Conservation (phyloP, 306 rosid species). For the Betula pendula region DNA sequence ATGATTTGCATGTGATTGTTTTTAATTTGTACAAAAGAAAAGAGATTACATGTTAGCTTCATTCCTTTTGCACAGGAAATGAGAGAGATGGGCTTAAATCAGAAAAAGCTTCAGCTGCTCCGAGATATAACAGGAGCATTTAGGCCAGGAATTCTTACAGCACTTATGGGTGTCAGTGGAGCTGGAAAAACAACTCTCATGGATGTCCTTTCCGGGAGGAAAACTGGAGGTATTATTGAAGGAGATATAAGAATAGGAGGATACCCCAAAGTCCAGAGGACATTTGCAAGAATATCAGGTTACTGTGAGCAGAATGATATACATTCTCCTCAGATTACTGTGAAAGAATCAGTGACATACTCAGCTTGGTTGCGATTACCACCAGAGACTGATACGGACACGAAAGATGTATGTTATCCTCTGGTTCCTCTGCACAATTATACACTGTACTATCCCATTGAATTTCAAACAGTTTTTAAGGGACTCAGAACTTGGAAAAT, state of each 20-base stretch:
- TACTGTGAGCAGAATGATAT: conserved; percentile 82
- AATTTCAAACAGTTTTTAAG: conserved; percentile 1
- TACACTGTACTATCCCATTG: neutral
- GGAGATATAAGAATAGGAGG: conserved; percentile 78
- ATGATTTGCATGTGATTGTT: conserved; percentile 8
- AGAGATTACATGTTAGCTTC: conserved; percentile 17
- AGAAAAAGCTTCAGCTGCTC: conserved; percentile 70
- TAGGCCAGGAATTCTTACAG: conserved; percentile 78
- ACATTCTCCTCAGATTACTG: conserved; percentile 74
- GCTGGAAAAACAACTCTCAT: conserved; percentile 88
- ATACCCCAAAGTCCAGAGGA: conserved; percentile 69
- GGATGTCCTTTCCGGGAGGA: conserved; percentile 89
- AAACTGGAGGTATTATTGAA: conserved; percentile 67
- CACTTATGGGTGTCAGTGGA: conserved; percentile 87
- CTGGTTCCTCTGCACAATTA: conserved; percentile 9
- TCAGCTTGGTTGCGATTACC: conserved; percentile 80
- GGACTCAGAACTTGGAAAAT: neutral
- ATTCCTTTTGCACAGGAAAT: conserved; percentile 58
- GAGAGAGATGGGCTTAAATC: conserved; percentile 56
- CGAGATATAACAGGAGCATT: conserved; percentile 72
- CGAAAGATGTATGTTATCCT: conserved; percentile 55
- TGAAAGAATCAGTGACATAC: conserved; percentile 67
- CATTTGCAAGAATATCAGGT: conserved; percentile 78
- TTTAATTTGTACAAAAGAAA: conserved; percentile 22
- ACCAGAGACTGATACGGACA: conserved; percentile 52